Evolutionary conservation across 2,329 filamentous ascomycete genomes (phyloP).

Genomic region (Colletotrichum chrysophilum): DNA sequence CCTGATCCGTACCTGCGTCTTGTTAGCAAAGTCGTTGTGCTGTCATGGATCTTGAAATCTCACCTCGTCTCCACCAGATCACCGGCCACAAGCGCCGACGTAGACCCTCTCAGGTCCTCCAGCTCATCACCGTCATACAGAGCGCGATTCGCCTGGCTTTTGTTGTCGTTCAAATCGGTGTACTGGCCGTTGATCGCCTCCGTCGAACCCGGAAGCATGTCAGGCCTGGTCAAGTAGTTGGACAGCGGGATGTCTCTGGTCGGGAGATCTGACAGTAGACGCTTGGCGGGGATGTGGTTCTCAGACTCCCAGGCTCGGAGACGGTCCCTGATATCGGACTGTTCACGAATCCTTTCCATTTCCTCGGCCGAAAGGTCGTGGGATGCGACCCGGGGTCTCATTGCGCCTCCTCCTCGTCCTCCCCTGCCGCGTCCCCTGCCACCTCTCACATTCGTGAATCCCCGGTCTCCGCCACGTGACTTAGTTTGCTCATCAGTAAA

Average conservation of each 20-base stretch:
- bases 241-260: conserved; percentile 26
- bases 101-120: conserved; percentile 37
- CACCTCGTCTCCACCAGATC: conserved; percentile 58
- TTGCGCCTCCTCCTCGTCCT: not conserved
- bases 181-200: conserved; percentile 28
- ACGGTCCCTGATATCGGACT: conserved; percentile 41
- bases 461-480: not conserved
- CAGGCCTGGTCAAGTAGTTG: conserved; percentile 41
- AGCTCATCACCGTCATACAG: conserved; percentile 42
- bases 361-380: not conserved
- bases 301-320: conserved; percentile 46
- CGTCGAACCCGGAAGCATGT: conserved; percentile 26
- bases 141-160: conserved; percentile 24
- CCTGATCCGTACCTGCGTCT: conserved; percentile 37
- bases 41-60: not conserved
- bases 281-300: conserved; percentile 31
- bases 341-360: not conserved
- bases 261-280: conserved; percentile 32
- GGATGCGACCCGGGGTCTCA: not conserved
- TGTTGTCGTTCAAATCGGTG: not conserved
- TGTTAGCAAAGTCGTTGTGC: not conserved
- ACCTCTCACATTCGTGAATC: not conserved
- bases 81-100: conserved; percentile 41
- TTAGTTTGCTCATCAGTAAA: not conserved
- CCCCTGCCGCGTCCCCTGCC: not conserved